Evolutionary conservation across 192 early-diverging fungal genomes (phyloP).

Genomic region (Rhizoclosmatium sp.): DNA sequence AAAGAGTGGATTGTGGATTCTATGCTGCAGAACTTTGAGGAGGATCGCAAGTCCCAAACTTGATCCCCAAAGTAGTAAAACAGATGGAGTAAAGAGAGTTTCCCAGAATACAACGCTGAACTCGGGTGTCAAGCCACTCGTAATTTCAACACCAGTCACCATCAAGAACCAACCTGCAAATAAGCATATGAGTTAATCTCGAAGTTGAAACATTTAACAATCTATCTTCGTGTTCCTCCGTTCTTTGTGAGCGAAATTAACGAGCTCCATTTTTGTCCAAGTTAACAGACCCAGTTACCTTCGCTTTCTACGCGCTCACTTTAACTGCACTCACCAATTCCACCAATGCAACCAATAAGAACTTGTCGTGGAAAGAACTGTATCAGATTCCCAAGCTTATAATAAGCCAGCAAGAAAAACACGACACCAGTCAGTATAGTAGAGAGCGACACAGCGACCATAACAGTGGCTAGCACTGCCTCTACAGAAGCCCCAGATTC

Average conservation of each 20-base stretch:
- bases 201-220: neutral
- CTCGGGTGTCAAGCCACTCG: conserved; percentile 68
- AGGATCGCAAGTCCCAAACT: conserved; percentile 61
- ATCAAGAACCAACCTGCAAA: conserved; percentile 83
- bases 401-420: conserved; percentile 85
- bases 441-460: conserved; percentile 86
- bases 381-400: conserved; percentile 70
- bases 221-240: no score
- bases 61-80: conserved; percentile 82
- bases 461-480: conserved; percentile 85
- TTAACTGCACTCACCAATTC: conserved; percentile 63
- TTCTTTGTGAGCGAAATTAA: no score
- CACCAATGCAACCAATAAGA: conserved; percentile 94
- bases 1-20: conserved; percentile 79
- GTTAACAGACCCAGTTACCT: no score
- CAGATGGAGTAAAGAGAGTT: conserved; percentile 70
- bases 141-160: conserved; percentile 91
- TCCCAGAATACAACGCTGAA: conserved; percentile 67
- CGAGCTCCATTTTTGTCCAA: no score
- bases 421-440: conserved; percentile 88
- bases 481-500: conserved; percentile 47
- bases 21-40: conserved; percentile 74
- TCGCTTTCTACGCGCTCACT: no score
- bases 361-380: conserved; percentile 82
- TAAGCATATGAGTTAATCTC: no score